Evolutionary conservation across 768 basidiomycete species (phyloP), one percentile per base, ranked within the genome.

Genomic region (Lanmaoa pseudosensibilis): DNA sequence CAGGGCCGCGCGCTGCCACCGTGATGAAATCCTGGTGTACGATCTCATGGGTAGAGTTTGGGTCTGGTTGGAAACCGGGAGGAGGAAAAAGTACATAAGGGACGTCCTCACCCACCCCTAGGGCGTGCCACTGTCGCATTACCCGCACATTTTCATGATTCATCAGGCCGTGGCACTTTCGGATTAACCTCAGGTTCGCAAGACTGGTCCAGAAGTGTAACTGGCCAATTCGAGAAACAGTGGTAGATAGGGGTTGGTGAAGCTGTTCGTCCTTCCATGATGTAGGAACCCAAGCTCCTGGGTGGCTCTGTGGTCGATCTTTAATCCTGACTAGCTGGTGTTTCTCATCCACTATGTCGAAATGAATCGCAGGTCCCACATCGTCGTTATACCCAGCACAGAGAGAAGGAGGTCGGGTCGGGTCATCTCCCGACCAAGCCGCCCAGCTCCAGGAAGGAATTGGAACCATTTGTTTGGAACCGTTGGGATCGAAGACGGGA

Each of bases 381-480:
- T 5, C 0, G 21, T 0, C 4, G 18, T n/a, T 4, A 7, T 27
- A 0, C 5, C 44, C 15, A 1, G 2, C 21, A 5, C 8, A 13
- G 32, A 51, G 40, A 25, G 11, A 2, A n/a, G 16, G 25, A 2
- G 4, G 33, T 9, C 16, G 30, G 2, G 8, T 3, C 4, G 33
- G 23, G 18, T 50, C 30, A 34, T 41, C 16, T 12, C 36, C 52
- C 25, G 55, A 62, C 55, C 55, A 56, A 11, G 55, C 55, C 2
- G 44, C 38, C 63, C 63, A 64, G 30, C 63, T 64, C 63, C 63
- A 64, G 6, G 63, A 65, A 34, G 63, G 63, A 2, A 64, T 34
- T 3, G 53, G 40, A 1, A 58, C 33, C 45, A 41, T 50, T n/a
- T 56, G 11, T 38, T 44, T 46, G 1, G 52, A 43, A 11, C 61